These are phyloP conservation scores for Taphrina pruni DNA, from an alignment of 1,139 yeast genomes.

Conservation along the genomic window DNA sequence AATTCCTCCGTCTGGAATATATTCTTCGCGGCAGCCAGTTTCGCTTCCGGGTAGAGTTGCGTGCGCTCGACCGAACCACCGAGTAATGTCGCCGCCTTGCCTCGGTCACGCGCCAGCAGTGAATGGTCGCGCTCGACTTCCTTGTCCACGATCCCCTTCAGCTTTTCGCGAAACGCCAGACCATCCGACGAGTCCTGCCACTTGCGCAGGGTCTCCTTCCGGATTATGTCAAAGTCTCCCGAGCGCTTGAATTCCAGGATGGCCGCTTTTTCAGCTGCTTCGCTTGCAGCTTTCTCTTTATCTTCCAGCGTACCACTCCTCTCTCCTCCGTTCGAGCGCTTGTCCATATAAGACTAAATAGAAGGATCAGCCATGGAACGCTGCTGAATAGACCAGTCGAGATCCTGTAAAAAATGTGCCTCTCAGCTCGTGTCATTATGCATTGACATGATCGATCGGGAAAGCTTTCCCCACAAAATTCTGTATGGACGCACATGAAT, in stretches of 20 bases:
- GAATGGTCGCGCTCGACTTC: constrained; percentile 34
- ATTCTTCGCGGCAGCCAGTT: constrained; percentile 27
- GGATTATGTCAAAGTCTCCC: constrained; percentile 36
- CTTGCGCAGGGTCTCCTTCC: constrained; percentile 15
- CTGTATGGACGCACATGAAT: no score
- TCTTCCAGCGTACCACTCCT: background rate
- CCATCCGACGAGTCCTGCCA: constrained; percentile 34
- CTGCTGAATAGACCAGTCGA: background rate
- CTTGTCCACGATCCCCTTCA: constrained; percentile 28
- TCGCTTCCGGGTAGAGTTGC: constrained; percentile 29
- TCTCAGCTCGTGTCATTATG: no score
- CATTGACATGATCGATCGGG: background rate
- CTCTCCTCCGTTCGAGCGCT: background rate
- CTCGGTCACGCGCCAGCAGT: constrained; percentile 35
- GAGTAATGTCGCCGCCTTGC: constrained; percentile 38
- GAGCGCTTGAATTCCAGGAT: constrained; percentile 31
- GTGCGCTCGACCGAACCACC: constrained; percentile 40
- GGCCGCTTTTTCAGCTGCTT: constrained; percentile 26
- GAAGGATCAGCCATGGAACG: background rate
- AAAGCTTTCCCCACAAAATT: background rate
- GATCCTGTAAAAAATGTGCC: no score
- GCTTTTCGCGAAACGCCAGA: constrained; percentile 18
- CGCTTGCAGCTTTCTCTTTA: constrained; percentile 7
- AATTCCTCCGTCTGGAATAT: constrained; percentile 24
- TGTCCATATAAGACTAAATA: background rate